Conservation (phyloP, 2,329 filamentous ascomycete species). For the Ceratocystis cubensis region DNA sequence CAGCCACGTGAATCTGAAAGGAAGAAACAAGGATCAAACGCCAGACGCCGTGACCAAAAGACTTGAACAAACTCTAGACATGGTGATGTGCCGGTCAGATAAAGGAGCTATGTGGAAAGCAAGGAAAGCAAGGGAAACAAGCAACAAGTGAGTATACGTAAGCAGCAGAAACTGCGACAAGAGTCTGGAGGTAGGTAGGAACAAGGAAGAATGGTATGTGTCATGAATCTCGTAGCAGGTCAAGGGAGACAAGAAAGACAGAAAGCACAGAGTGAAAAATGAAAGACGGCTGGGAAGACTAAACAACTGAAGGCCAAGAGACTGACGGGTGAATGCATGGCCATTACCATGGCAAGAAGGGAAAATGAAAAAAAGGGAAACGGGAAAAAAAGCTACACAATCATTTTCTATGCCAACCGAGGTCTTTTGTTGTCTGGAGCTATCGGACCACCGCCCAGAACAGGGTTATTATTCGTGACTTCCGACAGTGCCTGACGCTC, state of each 20-base stretch:
- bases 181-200: background rate
- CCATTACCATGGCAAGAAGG: too few species aligned
- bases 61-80: background rate
- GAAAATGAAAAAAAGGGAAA: background rate
- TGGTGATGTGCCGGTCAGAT: too few species aligned
- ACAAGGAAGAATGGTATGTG: background rate
- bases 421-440: slow-evolving; percentile 41
- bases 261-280: too few species aligned
- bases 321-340: too few species aligned
- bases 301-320: too few species aligned
- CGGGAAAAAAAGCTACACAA: background rate
- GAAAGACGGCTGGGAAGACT: too few species aligned
- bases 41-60: background rate
- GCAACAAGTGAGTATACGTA: background rate
- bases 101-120: too few species aligned
- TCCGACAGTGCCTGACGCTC: slow-evolving; percentile 39
- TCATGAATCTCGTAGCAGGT: slow-evolving; percentile 1
- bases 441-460: slow-evolving; percentile 22
- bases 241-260: too few species aligned
- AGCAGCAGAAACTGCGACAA: background rate
- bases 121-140: background rate
- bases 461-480: slow-evolving; percentile 34
- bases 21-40: background rate
- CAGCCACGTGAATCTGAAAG: background rate
- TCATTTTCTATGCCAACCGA: slow-evolving; percentile 30